Conservation (phyloP, 306 rosid species). For the Sicyos baderoa region DNA sequence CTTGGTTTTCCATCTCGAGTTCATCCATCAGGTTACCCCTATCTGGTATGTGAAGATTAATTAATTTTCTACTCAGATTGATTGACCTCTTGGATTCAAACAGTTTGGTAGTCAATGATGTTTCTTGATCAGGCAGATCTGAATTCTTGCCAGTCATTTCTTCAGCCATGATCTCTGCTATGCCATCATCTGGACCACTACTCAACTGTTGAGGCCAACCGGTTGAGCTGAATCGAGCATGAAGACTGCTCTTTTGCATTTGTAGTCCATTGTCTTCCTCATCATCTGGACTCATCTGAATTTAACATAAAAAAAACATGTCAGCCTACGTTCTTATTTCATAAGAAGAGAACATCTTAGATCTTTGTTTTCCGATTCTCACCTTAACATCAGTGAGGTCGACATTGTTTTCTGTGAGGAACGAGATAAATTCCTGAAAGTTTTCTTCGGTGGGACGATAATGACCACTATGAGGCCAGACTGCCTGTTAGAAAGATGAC, state of each 20-base stretch:
- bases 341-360: background rate
- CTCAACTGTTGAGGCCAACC: slow-evolving; percentile 40
- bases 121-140: slow-evolving; percentile 23
- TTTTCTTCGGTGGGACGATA: slow-evolving; percentile 35
- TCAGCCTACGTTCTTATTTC: background rate
- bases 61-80: slow-evolving; percentile 30
- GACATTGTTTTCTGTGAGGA: slow-evolving; percentile 31
- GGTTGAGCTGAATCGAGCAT: slow-evolving; percentile 58
- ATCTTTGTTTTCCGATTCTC: background rate
- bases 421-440: slow-evolving; percentile 28
- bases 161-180: slow-evolving; percentile 29
- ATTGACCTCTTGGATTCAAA: slow-evolving; percentile 29
- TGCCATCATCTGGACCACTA: slow-evolving; percentile 27
- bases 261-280: slow-evolving; percentile 36
- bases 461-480: slow-evolving; percentile 37
- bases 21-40: slow-evolving; percentile 25
- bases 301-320: slow-evolving; percentile 17
- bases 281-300: slow-evolving; percentile 73
- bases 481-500: slow-evolving; percentile 21
- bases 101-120: slow-evolving; percentile 20
- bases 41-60: slow-evolving; percentile 52
- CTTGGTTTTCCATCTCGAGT: slow-evolving; percentile 32
- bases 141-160: slow-evolving; percentile 24
- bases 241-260: slow-evolving; percentile 45
- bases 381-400: slow-evolving; percentile 33